A percentile compares a stretch with the other conserved stretches of the same genome.
phyloP scores from a whole-genome alignment of 1,284 basidiomycete species.

The Irpex sp. region DNA sequence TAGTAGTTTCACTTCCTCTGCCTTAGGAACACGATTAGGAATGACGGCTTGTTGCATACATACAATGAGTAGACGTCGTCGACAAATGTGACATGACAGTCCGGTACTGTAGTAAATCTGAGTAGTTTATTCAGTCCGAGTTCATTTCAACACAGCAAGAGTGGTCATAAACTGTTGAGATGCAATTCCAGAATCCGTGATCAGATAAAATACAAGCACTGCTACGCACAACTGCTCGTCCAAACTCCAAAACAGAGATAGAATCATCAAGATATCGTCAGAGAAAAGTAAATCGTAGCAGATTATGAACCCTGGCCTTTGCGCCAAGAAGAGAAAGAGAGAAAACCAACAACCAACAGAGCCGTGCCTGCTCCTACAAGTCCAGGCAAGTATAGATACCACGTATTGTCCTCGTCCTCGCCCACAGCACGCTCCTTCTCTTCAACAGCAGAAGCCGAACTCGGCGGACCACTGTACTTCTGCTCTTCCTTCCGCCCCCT shows the following conservation, averaged over 20 bases:
- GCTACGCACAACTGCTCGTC: too few species aligned
- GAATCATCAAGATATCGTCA: neutral
- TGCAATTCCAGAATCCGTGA: neutral
- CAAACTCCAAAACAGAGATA: neutral
- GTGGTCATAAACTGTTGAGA: neutral
- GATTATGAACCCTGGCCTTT: constrained; percentile 34
- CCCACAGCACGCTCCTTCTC: constrained; percentile 17
- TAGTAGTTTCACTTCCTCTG: neutral
- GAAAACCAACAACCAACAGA: constrained; percentile 68
- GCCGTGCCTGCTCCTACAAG: constrained; percentile 77
- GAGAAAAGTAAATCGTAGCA: too few species aligned
- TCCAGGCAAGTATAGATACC: constrained; percentile 74
- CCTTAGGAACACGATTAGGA: neutral
- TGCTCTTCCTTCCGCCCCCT: constrained; percentile 13
- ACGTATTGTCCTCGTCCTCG: constrained; percentile 62
- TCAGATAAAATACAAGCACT: neutral
- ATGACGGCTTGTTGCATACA: constrained; percentile 1
- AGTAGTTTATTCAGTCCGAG: neutral
- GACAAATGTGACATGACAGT: neutral
- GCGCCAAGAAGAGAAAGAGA: constrained; percentile 75
- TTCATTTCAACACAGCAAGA: neutral
- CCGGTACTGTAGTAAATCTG: too few species aligned
- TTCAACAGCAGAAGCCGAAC: constrained; percentile 24
- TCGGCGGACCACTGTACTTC: neutral
- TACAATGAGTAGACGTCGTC: neutral